Percentiles rank a stretch among this genome's conserved stretches.
phyloP scores from a whole-genome alignment of 495 filamentous ascomycete genomes.

The Lineolata rhizophorae region DNA sequence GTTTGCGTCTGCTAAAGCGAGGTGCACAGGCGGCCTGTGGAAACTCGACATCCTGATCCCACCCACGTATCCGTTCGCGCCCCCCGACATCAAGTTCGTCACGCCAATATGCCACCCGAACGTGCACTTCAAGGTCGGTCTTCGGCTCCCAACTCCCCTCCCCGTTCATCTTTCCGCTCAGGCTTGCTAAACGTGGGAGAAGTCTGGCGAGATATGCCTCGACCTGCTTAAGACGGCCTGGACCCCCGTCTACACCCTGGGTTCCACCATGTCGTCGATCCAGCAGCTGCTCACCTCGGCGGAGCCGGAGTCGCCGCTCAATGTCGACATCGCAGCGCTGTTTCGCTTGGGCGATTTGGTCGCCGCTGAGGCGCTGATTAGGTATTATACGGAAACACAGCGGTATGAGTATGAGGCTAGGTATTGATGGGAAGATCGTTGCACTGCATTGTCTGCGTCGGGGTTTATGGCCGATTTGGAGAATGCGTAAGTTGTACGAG shows the following conservation, averaged over 20 bases:
- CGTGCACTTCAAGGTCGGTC: conserved; percentile 34
- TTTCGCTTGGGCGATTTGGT: conserved; percentile 52
- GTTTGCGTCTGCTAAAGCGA: too few relatives aligned
- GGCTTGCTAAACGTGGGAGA: not conserved
- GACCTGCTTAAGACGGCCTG: conserved; percentile 67
- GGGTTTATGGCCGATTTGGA: conserved; percentile 17
- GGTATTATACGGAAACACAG: conserved; percentile 47
- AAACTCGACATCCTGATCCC: conserved; percentile 59
- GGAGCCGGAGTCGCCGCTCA: conserved; percentile 62
- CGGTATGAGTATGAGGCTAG: too few relatives aligned
- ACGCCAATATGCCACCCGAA: conserved; percentile 79
- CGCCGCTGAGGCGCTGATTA: conserved; percentile 58
- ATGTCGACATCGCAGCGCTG: conserved; percentile 69
- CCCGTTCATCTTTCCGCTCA: conserved; percentile 8
- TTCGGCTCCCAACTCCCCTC: conserved; percentile 2
- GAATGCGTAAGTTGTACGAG: too few relatives aligned
- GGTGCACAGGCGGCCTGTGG: conserved; percentile 65
- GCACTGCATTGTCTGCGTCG: too few relatives aligned
- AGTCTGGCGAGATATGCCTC: conserved; percentile 80
- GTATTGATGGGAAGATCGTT: too few relatives aligned
- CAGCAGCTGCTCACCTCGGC: conserved; percentile 58
- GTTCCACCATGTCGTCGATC: conserved; percentile 52
- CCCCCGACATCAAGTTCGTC: conserved; percentile 55
- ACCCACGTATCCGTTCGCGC: conserved; percentile 48
- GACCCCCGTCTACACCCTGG: conserved; percentile 67